Percentiles rank a stretch among this genome's conserved stretches.
These are phyloP conservation scores for Mimosa pudica DNA, from an alignment of 306 rosid species.

Conservation along the genomic window DNA sequence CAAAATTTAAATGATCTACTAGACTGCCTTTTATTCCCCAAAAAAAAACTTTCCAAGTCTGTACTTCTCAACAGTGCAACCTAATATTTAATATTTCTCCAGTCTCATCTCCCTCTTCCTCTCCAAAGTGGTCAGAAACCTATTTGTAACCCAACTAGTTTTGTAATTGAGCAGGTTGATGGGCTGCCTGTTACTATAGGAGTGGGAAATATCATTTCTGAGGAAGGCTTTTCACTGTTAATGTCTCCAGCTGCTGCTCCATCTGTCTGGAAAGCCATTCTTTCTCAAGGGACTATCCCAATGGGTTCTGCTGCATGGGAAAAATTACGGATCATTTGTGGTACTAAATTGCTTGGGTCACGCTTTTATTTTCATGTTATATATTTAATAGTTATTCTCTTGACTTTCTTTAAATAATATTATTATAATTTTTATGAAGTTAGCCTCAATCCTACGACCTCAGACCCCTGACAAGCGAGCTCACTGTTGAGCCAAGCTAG, in stretches of 20 bases:
- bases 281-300: conserved; percentile 72
- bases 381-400: neutral
- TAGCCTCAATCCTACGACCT: too few relatives aligned
- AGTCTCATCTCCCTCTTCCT: neutral
- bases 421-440: neutral
- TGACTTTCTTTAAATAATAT: neutral
- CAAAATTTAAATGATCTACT: conserved; percentile 16
- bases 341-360: conserved; percentile 44
- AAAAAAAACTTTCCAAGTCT: neutral
- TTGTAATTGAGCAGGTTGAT: conserved; percentile 58
- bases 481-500: too few relatives aligned
- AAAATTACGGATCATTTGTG: conserved; percentile 70
- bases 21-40: neutral
- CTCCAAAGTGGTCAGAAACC: conserved; percentile 17
- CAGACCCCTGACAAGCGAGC: too few relatives aligned
- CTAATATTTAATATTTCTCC: neutral
- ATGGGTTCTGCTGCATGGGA: conserved; percentile 94
- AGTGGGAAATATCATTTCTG: conserved; percentile 85
- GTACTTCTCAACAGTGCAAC: conserved; percentile 20
- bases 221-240: conserved; percentile 76
- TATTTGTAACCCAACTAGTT: conserved; percentile 16
- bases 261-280: conserved; percentile 77
- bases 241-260: conserved; percentile 87
- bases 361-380: conserved; percentile 7
- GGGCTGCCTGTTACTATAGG: conserved; percentile 87